Percentiles rank a stretch among this genome's conserved stretches.
phyloP scores from a whole-genome alignment of 495 filamentous ascomycete genomes.

The Daldinia grandis region DNA sequence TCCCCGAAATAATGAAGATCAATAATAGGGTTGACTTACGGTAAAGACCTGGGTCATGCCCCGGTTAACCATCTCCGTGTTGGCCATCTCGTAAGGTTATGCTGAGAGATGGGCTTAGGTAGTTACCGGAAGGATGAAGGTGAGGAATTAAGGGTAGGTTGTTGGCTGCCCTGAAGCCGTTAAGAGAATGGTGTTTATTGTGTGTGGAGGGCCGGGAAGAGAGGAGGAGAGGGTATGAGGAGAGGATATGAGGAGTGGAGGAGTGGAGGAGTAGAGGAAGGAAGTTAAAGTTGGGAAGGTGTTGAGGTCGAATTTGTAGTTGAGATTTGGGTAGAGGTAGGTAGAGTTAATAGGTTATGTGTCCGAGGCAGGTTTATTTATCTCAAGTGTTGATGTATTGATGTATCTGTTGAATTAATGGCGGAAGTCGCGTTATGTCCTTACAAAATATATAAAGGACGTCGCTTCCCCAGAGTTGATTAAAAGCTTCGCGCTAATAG shows the following conservation, averaged over 20 bases:
- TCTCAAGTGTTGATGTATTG: neutral
- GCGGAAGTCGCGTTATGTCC: neutral
- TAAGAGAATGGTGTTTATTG: neutral
- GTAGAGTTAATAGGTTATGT: neutral
- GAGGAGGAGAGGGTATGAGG: no score
- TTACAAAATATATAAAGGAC: neutral
- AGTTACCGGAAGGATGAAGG: no score
- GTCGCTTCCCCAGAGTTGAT: neutral
- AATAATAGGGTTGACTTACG: constrained; percentile 7
- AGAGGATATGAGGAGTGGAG: no score
- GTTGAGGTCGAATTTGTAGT: neutral
- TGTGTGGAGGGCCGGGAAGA: neutral
- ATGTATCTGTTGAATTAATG: neutral
- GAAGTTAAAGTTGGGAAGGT: neutral
- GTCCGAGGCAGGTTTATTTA: neutral
- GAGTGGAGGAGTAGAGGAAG: no score
- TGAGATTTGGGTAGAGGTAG: neutral
- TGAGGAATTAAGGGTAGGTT: neutral
- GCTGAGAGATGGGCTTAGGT: neutral
- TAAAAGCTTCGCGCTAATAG: neutral
- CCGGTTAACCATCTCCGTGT: constrained; percentile 7
- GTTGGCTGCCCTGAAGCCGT: neutral
- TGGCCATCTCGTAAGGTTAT: constrained; percentile 4
- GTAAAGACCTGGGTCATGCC: constrained; percentile 23
- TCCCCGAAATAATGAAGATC: neutral